These are phyloP conservation scores for Dichotomocladium elegans DNA, from an alignment of 371 early-diverging fungal genomes.

Conservation along the genomic window DNA sequence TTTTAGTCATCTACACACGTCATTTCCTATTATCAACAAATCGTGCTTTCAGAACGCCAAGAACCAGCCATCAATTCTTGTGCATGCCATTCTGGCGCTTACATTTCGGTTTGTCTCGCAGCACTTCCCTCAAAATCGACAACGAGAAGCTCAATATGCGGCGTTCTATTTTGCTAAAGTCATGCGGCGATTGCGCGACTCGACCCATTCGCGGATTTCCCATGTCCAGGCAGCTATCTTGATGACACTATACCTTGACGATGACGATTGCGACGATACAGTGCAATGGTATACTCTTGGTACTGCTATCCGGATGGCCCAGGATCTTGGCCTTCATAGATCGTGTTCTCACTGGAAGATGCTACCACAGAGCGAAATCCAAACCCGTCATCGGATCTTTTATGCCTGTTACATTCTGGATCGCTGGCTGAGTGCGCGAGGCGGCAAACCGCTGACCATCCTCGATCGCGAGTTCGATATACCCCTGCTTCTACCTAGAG, in stretches of 20 bases:
- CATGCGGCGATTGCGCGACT: slow-evolving; percentile 27
- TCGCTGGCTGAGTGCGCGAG: slow-evolving; percentile 46
- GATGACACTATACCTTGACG: slow-evolving; percentile 40
- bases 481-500: slow-evolving; percentile 21
- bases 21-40: slow-evolving; percentile 56
- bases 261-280: slow-evolving; percentile 38
- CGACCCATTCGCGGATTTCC: slow-evolving; percentile 25
- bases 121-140: slow-evolving; percentile 19
- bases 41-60: slow-evolving; percentile 34
- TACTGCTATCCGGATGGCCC: slow-evolving; percentile 63
- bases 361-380: slow-evolving; percentile 47
- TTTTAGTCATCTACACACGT: slow-evolving; percentile 52
- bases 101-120: slow-evolving; percentile 37
- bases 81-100: slow-evolving; percentile 52
- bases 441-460: slow-evolving; percentile 48
- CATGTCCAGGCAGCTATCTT: slow-evolving; percentile 42
- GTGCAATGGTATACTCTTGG: slow-evolving; percentile 59
- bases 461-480: slow-evolving; percentile 50
- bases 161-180: slow-evolving; percentile 31
- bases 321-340: slow-evolving; percentile 67
- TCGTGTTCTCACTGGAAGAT: slow-evolving; percentile 49
- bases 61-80: slow-evolving; percentile 31
- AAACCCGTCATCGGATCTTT: slow-evolving; percentile 61
- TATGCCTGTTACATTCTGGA: slow-evolving; percentile 62
- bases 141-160: slow-evolving; percentile 24